Conservation (phyloP, 1,284 basidiomycete genomes). For the Heterobasidion parviporum region DNA sequence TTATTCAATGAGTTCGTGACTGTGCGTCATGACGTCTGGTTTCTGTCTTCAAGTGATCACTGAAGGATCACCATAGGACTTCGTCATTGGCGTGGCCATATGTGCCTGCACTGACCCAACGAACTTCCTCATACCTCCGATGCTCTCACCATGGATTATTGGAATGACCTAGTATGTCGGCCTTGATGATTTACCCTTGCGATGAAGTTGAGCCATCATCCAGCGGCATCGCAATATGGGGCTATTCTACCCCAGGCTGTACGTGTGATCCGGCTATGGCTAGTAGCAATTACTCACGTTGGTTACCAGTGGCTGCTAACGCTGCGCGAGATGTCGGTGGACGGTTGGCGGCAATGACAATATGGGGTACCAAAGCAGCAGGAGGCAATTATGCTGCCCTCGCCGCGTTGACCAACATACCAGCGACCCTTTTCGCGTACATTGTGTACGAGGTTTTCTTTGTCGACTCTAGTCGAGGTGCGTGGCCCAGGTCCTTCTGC, state of each 20-base stretch:
- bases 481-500: neutral
- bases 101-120: constrained; percentile 41
- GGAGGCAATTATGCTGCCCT: constrained; percentile 52
- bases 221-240: constrained; percentile 49
- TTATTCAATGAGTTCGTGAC: constrained; percentile 58
- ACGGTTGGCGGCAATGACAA: constrained; percentile 43
- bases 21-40: constrained; percentile 26
- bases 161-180: constrained; percentile 40
- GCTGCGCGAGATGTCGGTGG: constrained; percentile 58
- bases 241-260: constrained; percentile 36
- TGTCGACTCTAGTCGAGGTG: constrained; percentile 39
- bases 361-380: constrained; percentile 44
- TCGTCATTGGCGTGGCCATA: constrained; percentile 15
- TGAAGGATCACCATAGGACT: neutral
- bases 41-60: constrained; percentile 39
- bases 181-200: neutral
- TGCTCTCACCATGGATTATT: constrained; percentile 37
- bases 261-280: neutral
- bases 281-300: constrained; percentile 12
- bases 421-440: constrained; percentile 42
- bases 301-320: constrained; percentile 44
- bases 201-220: neutral
- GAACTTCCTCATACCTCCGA: neutral
- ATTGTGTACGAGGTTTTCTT: constrained; percentile 45
- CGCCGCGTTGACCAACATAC: constrained; percentile 52